Percentiles rank a stretch among this genome's conserved stretches.
Evolutionary conservation across 73 alveolate genomes (phyloP).

Genomic region (Stentor roeselii): DNA sequence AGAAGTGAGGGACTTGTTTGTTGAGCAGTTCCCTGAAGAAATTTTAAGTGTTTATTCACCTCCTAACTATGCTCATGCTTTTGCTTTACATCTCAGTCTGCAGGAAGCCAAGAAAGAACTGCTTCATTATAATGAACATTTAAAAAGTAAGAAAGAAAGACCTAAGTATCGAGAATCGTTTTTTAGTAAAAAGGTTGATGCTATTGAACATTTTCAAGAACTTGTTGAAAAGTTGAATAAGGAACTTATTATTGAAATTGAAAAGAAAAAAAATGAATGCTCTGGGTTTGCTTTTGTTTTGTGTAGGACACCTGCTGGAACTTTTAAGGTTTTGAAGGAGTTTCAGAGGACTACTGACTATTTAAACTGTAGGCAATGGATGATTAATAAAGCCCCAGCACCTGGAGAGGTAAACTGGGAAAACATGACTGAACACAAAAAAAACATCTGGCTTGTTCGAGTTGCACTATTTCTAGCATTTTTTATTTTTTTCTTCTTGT

Average conservation of each 20-base stretch:
- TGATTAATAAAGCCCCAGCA: not conserved
- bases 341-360: not conserved
- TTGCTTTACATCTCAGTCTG: not conserved
- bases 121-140: conserved; percentile 1
- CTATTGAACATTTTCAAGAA: not conserved
- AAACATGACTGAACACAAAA: not conserved
- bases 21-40: not conserved
- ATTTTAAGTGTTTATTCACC: not conserved
- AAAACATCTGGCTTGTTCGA: not conserved
- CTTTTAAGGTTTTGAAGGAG: not conserved
- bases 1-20: not conserved
- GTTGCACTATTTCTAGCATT: not conserved
- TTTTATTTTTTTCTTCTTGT: not conserved
- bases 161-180: not conserved
- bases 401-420: conserved; percentile 22
- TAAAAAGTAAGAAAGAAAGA: not conserved
- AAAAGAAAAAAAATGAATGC: not conserved
- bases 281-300: conserved; percentile 11
- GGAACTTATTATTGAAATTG: not conserved
- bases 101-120: conserved; percentile 3
- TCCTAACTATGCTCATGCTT: not conserved
- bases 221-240: not conserved
- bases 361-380: not conserved
- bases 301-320: not conserved
- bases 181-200: not conserved